Conservation (phyloP, 2,329 filamentous ascomycete genomes). For the Akanthomyces lecanii region DNA sequence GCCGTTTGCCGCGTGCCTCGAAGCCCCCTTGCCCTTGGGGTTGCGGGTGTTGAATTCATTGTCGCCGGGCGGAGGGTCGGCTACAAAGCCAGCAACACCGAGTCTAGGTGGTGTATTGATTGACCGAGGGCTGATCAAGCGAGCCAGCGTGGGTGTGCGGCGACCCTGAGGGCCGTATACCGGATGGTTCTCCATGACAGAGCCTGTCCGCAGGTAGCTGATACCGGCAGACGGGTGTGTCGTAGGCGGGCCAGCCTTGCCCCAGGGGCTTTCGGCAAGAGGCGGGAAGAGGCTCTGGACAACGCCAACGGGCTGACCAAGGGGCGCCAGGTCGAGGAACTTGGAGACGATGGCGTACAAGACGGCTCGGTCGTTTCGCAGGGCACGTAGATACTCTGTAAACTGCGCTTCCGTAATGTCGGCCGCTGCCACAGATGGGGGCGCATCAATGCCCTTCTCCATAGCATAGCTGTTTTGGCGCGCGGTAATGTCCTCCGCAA, state of each 20-base stretch:
- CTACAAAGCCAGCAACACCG: slow-evolving; percentile 53
- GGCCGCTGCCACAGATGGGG: slow-evolving; percentile 25
- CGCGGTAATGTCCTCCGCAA: slow-evolving; percentile 44
- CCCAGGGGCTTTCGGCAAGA: slow-evolving; percentile 41
- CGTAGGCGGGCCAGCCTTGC: slow-evolving; percentile 51
- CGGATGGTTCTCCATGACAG: slow-evolving; percentile 56
- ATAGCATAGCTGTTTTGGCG: slow-evolving; percentile 34
- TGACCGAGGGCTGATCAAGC: slow-evolving; percentile 46
- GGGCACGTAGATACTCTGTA: slow-evolving; percentile 45
- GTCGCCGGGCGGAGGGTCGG: slow-evolving; percentile 38
- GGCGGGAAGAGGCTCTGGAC: slow-evolving; percentile 25
- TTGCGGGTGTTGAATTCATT: slow-evolving; percentile 37
- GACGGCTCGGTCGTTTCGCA: slow-evolving; percentile 47
- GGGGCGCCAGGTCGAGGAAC: slow-evolving; percentile 59
- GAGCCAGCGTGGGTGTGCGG: slow-evolving; percentile 45
- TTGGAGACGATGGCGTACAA: slow-evolving; percentile 53
- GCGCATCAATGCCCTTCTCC: slow-evolving; percentile 33
- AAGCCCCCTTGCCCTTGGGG: slow-evolving; percentile 19
- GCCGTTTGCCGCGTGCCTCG: slow-evolving; percentile 29
- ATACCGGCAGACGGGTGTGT: slow-evolving; percentile 60
- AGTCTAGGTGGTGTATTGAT: slow-evolving; percentile 37
- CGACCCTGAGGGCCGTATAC: slow-evolving; percentile 55
- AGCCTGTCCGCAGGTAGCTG: slow-evolving; percentile 55
- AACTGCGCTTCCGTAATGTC: slow-evolving; percentile 50
- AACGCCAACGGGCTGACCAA: slow-evolving; percentile 34